Evolutionary conservation across 768 basidiomycete species (phyloP).

Genomic region (Trametes coccinea): DNA sequence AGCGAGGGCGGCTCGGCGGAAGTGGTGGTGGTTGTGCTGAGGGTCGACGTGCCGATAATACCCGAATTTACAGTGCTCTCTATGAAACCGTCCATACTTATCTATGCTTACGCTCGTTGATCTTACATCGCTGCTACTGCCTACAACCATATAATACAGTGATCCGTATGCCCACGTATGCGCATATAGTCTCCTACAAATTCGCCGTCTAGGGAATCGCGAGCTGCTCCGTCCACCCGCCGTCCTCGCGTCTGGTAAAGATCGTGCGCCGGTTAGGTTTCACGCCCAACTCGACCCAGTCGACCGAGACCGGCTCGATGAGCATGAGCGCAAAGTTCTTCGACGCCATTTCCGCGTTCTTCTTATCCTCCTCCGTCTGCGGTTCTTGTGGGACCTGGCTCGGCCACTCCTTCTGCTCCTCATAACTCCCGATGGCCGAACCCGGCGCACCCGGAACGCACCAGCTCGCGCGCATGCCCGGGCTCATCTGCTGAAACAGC

Average conservation of each 20-base stretch:
- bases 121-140: too few species aligned
- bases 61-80: not conserved
- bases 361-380: constrained; percentile 42
- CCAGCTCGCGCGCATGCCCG: constrained; percentile 70
- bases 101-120: too few species aligned
- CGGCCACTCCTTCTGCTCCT: constrained; percentile 67
- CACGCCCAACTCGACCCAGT: constrained; percentile 62
- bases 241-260: constrained; percentile 45
- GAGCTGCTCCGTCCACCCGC: constrained; percentile 57
- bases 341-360: constrained; percentile 54
- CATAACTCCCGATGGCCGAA: constrained; percentile 47
- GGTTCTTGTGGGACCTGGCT: constrained; percentile 47
- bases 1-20: not conserved
- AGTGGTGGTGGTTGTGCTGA: constrained; percentile 23
- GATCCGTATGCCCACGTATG: too few species aligned
- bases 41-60: not conserved
- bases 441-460: constrained; percentile 65
- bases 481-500: constrained; percentile 59
- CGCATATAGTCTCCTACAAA: too few species aligned
- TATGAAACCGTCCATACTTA: too few species aligned
- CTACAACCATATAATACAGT: too few species aligned
- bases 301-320: constrained; percentile 70
- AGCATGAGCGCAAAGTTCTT: constrained; percentile 71
- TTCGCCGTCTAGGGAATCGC: constrained; percentile 53
- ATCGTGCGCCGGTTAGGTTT: constrained; percentile 58